A percentile compares a stretch with the other conserved stretches of the same genome.
Evolutionary conservation across 306 rosid species (phyloP).

Genomic region (Gastrolobium villosum): DNA sequence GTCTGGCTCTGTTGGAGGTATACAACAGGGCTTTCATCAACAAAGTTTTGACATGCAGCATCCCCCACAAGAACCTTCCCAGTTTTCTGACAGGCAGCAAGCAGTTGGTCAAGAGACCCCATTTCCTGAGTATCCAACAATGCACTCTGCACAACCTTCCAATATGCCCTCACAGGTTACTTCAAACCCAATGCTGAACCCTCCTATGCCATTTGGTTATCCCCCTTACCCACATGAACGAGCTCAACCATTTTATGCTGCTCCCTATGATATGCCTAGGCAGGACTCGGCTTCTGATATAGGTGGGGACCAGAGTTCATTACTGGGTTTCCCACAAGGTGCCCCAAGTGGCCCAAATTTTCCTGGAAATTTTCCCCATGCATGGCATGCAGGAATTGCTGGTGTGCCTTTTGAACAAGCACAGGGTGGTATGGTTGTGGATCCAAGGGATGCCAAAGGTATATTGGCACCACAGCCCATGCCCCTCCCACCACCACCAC

Average conservation of each 20-base stretch:
- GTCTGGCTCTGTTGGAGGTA: slow-evolving; percentile 55
- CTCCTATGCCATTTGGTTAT: slow-evolving; percentile 73
- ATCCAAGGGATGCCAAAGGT: slow-evolving; percentile 85
- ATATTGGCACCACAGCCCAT: slow-evolving; percentile 70
- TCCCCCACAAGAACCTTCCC: slow-evolving; percentile 71
- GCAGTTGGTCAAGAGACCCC: slow-evolving; percentile 68
- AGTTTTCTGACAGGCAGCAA: slow-evolving; percentile 76
- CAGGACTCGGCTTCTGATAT: slow-evolving; percentile 76
- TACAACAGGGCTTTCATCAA: slow-evolving; percentile 61
- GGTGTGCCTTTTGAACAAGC: slow-evolving; percentile 71
- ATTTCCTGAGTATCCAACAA: slow-evolving; percentile 71
- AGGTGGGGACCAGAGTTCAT: slow-evolving; percentile 74
- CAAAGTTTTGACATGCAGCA: slow-evolving; percentile 86
- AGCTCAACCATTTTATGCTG: slow-evolving; percentile 73
- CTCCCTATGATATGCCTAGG: slow-evolving; percentile 78
- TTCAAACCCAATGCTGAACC: slow-evolving; percentile 78
- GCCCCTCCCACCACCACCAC: slow-evolving; percentile 73
- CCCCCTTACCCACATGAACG: slow-evolving; percentile 81
- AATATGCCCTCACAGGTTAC: slow-evolving; percentile 65
- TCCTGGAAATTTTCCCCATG: slow-evolving; percentile 67
- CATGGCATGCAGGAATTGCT: slow-evolving; percentile 78
- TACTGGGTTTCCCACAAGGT: slow-evolving; percentile 82
- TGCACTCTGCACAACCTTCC: slow-evolving; percentile 74
- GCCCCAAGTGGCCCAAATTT: slow-evolving; percentile 63
- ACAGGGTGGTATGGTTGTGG: slow-evolving; percentile 66